A percentile compares a stretch with the other conserved stretches of the same genome.
These are phyloP conservation scores for Mycena indigotica DNA, from an alignment of 768 basidiomycete species.

Conservation along the genomic window DNA sequence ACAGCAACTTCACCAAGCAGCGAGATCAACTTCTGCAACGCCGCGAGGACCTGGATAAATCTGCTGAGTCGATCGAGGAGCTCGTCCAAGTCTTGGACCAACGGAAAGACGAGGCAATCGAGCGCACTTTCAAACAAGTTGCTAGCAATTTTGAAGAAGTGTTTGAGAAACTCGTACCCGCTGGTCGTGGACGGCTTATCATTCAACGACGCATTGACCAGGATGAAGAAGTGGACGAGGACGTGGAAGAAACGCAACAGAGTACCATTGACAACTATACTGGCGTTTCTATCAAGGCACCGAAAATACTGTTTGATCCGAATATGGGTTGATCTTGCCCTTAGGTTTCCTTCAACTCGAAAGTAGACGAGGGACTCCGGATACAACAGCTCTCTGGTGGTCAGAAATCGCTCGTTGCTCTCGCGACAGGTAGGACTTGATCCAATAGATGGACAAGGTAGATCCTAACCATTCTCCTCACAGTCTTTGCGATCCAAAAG, in stretches of 20 bases:
- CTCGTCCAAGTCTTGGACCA: slow-evolving; percentile 93
- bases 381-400: slow-evolving; percentile 98
- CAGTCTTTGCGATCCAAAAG: slow-evolving; percentile 98
- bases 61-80: slow-evolving; percentile 87
- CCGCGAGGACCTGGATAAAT: slow-evolving; percentile 88
- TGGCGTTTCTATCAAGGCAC: slow-evolving; percentile 91
- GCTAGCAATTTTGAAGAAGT: slow-evolving; percentile 97
- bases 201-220: slow-evolving; percentile 92
- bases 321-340: neutral
- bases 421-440: slow-evolving; percentile 84
- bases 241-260: slow-evolving; percentile 71
- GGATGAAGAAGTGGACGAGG: slow-evolving; percentile 77
- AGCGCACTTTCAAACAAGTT: slow-evolving; percentile 97
- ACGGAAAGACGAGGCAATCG: slow-evolving; percentile 97
- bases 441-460: too few species aligned
- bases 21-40: slow-evolving; percentile 87
- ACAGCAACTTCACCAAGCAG: slow-evolving; percentile 96
- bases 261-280: slow-evolving; percentile 91
- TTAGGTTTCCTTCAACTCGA: slow-evolving; percentile 98
- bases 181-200: slow-evolving; percentile 86
- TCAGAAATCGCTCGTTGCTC: slow-evolving; percentile 94
- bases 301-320: slow-evolving; percentile 1
- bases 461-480: too few species aligned
- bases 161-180: slow-evolving; percentile 94
- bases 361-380: slow-evolving; percentile 92